Evolutionary conservation across 345 rosid species (phyloP).

Genomic region (Punica granatum): DNA sequence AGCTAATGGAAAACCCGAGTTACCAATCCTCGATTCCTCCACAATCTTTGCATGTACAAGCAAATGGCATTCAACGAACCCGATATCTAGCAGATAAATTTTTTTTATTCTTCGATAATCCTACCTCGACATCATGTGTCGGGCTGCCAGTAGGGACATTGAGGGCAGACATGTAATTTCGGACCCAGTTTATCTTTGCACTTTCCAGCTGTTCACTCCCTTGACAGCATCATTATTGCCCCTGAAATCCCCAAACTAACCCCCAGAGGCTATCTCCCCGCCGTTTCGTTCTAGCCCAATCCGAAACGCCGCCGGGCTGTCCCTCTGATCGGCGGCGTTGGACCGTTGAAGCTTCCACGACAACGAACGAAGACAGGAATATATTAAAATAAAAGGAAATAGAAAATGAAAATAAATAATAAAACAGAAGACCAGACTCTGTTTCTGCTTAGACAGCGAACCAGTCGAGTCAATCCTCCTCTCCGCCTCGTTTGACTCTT

Average conservation of each 20-base stretch:
- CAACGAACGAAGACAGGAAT: accelerated
- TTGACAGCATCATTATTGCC: neutral
- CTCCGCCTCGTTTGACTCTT: conserved; percentile 12
- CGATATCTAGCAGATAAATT: too few relatives aligned
- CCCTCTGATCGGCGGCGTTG: conserved; percentile 1
- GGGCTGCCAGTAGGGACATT: neutral
- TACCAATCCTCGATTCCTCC: too few relatives aligned
- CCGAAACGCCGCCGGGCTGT: too few relatives aligned
- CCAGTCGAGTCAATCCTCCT: neutral
- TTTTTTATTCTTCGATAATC: neutral
- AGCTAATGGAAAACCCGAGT: too few relatives aligned
- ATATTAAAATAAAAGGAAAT: neutral
- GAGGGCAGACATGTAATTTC: neutral
- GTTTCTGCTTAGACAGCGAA: neutral
- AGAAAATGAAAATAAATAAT: neutral
- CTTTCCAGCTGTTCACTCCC: conserved; percentile 19
- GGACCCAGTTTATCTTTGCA: neutral
- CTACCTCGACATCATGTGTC: neutral
- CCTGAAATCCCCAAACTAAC: conserved; percentile 5
- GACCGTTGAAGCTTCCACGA: conserved; percentile 1
- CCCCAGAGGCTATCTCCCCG: neutral
- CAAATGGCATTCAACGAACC: too few relatives aligned
- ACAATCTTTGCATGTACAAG: too few relatives aligned
- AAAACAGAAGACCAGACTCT: neutral
- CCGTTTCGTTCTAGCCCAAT: neutral